Evolutionary conservation across 164 flowering plant genomes (phyloP), one percentile per base, ranked within the genome.

Genomic region (Annona cherimola): DNA sequence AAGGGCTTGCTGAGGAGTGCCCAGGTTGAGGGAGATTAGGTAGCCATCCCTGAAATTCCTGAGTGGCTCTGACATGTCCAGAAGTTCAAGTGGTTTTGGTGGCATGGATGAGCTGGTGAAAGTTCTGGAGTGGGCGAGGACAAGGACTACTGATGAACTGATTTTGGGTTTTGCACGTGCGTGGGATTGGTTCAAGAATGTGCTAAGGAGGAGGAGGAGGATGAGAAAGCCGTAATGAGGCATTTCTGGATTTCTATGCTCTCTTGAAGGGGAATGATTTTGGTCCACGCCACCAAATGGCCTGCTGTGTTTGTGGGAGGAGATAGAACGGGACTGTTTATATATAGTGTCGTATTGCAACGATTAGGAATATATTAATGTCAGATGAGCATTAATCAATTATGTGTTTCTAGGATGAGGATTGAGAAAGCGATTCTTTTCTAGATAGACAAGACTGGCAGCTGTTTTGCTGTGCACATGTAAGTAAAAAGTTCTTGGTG

Each of bases 1-100:
- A 57, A 88, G 79, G 76, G 78, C 76, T 70, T 90, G 90, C 64
- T 88, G 83, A 44, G 94, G 92, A 68, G 90, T 83, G 40, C 94
- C 94, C 70, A 90, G 45, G 67, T 81, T 85, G 11, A 90, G 73
- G 61, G 94, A 78, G 68, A 90, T 84, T 44, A 88, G 45, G 77
- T 86, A 89, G 6, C 94, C 94, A 77, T 89, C 94, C 78, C 90
- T 86, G 6, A 78, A 77, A 79, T 73, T 89, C 77, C 82, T 85
- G 7, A 89, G 74, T 67, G 89, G 91, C 84, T 84, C 89, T 67
- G 77, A 73, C 81, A 88, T 75, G 76, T 83, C 88, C 19, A 70
- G 5, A 11, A 42, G 42, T 68, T 80, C 75, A 64, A 73, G 70
- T 11, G 83, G 81, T 39, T 39, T 80, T 16, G 83, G 57, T 9